Evolutionary conservation across 2,329 filamentous ascomycete genomes (phyloP), one percentile per base, ranked within the genome.

Genomic region (Colletotrichum sp.): DNA sequence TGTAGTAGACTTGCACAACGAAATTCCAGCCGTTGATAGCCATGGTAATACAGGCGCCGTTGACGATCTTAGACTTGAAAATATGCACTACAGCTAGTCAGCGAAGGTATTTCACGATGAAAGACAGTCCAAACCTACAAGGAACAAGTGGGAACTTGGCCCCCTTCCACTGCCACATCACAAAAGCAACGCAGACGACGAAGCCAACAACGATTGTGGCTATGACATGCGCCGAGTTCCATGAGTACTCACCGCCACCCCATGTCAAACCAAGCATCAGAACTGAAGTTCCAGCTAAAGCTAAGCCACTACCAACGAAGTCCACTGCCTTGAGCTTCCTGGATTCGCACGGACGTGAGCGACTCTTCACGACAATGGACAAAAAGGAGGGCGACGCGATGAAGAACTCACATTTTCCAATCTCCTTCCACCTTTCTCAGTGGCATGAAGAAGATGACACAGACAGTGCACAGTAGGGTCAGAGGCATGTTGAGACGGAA

Each of bases 11-110:
- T 76, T 91, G 90, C n/a, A 90, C 87, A 28, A 91, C 83, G 71
- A 91, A 91, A 77, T 91, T 91, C 90, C 90, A 91, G 5, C 90
- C 90, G 67, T 91, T 91, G 79, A 91, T 87, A 43, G 89, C 88
- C 88, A 90, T 90, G 18, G 88, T 90, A 21, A 91, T 77, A 74
- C 88, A 90, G 1, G 89, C 88, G 2, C 90, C 89, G 43, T 89
- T 90, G 34, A 91, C 88, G 34, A 91, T 89, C 18, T 82, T 83
- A 2, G 84, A 86, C 77, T 87, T 87, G 84, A 92, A 91, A 18
- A 92, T 89, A 77, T 90, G 87, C 43, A 91, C 85, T 80, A 80
- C 0, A 70, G 5, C 79, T 75, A 15, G 80, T 64, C 5, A 81
- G 84, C 39, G 12, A 7, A 78, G 77, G 13, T 18, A 65, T 13